Base-by-base conservation (phyloP, 495 filamentous ascomycete genomes). In the Beverwykella pulmonaria region DNA sequence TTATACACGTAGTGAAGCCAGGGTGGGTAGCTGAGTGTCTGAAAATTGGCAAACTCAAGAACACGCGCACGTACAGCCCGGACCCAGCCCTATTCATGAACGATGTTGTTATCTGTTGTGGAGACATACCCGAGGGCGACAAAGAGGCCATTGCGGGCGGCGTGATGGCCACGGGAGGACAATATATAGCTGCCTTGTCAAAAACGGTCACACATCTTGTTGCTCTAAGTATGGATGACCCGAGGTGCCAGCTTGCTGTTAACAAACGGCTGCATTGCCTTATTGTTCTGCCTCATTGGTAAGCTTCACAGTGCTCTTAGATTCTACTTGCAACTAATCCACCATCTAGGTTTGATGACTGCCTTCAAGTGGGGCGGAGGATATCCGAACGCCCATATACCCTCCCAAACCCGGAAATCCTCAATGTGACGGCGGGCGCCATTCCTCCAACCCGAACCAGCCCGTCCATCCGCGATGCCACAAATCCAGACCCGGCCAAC, bases 261-360 rank as follows among this genome's bases (percentile, higher is more conserved):
- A 76, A 78, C 0, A 96, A 87, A 75, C 85, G 82, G 41, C 76
- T 90, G 23, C 85, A 84, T 46, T 83, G 83, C 77, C 92, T 91
- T 75, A 88, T 95, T 60, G 90, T 98, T n/a, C 81, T 98, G 53
- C 95, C 95, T 29, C 95, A 99, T 74, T 98, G 95, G 94, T 92
- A 81, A 70, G 81, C 57, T 6, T 25, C 17, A 50, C 23, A 22
- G 55, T 52, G 50, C 47, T 20, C 41, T 14, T 9, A 1, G 60
- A 8, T 19, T 44, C 63, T 22, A 48, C 5, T 25, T 27, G 49
- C 15, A 15, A 25, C 59, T 73, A 58, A 70, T 34, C 1, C 25
- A 23, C 19, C 14, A 26, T 9, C 3, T 61, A 93, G 90, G 91
- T 97, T 99, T 71, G 94, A 98, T 68, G 93, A 97, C 73, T 99